Evolutionary conservation across 176 grass and related monocot species (phyloP).

Genomic region (Aegilops tauschii): DNA sequence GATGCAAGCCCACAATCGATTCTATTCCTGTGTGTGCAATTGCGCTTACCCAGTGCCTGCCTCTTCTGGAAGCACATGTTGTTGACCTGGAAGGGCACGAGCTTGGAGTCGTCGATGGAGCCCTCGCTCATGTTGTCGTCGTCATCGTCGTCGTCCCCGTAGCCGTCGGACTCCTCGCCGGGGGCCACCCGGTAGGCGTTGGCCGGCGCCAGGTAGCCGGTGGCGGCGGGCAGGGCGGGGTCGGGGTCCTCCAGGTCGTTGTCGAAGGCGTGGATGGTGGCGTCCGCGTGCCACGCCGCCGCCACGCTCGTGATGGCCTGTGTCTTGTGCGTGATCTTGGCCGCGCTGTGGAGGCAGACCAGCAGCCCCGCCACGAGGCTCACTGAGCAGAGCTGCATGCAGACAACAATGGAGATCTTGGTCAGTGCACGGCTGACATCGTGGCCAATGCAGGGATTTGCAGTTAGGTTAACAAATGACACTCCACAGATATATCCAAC

Average conservation of each 20-base stretch:
- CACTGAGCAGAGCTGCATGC: slow-evolving; percentile 58
- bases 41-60: slow-evolving; percentile 70
- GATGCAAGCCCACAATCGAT: background rate
- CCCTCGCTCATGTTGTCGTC: slow-evolving; percentile 22
- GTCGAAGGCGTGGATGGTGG: slow-evolving; percentile 64
- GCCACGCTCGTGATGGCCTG: slow-evolving; percentile 85
- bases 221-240: slow-evolving; percentile 22
- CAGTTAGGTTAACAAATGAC: background rate
- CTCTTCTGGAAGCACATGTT: slow-evolving; percentile 74
- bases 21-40: background rate
- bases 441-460: background rate
- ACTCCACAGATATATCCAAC: background rate
- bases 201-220: slow-evolving; percentile 31
- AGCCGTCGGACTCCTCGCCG: slow-evolving; percentile 17
- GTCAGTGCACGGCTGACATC: background rate
- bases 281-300: slow-evolving; percentile 79
- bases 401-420: background rate
- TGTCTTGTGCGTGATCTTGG: slow-evolving; percentile 94
- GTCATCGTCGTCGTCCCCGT: background rate
- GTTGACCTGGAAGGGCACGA: slow-evolving; percentile 40
- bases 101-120: slow-evolving; percentile 43
- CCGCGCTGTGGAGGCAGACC: slow-evolving; percentile 73
- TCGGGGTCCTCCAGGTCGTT: slow-evolving; percentile 40
- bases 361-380: slow-evolving; percentile 67
- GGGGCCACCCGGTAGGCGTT: slow-evolving; percentile 30